Evolutionary conservation across 2,329 filamentous ascomycete genomes (phyloP).

Genomic region (Colletotrichum tropicicola): DNA sequence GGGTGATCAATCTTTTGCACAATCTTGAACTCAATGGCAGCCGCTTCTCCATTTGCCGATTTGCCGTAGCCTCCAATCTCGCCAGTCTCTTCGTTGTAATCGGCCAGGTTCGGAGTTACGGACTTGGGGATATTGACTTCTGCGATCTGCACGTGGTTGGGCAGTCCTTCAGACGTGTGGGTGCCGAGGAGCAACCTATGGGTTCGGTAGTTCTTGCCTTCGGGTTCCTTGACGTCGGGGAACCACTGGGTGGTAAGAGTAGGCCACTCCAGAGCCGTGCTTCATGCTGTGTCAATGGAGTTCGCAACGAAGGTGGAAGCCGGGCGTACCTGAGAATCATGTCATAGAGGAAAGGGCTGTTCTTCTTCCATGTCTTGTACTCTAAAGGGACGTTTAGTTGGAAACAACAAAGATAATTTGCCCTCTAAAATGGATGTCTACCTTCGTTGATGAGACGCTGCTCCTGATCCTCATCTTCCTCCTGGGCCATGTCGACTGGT

Average conservation of each 20-base stretch:
- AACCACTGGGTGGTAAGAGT: conserved; percentile 98
- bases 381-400: conserved; percentile 61
- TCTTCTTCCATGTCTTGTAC: conserved; percentile 99
- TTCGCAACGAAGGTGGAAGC: background rate
- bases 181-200: conserved; percentile 94
- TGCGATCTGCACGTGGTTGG: conserved; percentile 95
- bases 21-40: conserved; percentile 86
- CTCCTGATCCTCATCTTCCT: conserved; percentile 77
- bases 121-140: conserved; percentile 92
- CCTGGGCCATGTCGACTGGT: conserved; percentile 62
- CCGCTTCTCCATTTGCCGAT: conserved; percentile 64
- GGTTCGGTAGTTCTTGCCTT: conserved; percentile 85
- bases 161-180: conserved; percentile 85
- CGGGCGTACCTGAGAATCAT: conserved; percentile 82
- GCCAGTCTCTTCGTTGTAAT: conserved; percentile 91
- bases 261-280: conserved; percentile 95
- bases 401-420: background rate
- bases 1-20: conserved; percentile 97
- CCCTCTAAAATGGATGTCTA: conserved; percentile 41
- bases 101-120: conserved; percentile 75
- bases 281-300: conserved; percentile 38
- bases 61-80: conserved; percentile 95
- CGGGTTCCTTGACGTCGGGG: conserved; percentile 88
- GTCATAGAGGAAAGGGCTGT: conserved; percentile 97
- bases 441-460: conserved; percentile 96